Percentiles rank a stretch among this genome's conserved stretches.
Conservation (phyloP, 805 yeast genomes). For the Candida taoyuanica region DNA sequence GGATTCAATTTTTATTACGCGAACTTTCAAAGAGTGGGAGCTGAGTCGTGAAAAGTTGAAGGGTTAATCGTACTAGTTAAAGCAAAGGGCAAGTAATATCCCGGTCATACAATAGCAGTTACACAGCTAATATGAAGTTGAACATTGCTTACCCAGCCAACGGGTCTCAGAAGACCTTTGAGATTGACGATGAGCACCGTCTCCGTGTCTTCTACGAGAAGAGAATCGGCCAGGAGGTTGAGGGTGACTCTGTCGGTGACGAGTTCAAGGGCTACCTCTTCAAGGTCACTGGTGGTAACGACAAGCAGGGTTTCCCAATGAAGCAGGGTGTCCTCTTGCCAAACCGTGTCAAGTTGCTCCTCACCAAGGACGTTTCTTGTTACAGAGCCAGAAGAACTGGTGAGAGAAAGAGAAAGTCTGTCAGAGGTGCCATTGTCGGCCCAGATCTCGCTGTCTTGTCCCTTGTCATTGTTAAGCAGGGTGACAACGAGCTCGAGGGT, state of each 20-base stretch:
- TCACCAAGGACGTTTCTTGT: constrained; percentile 93
- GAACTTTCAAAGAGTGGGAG: background rate
- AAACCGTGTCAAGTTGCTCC: constrained; percentile 96
- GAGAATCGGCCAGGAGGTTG: constrained; percentile 99
- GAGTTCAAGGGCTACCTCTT: constrained; percentile 98
- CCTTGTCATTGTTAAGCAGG: constrained; percentile 92
- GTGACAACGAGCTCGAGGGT: constrained; percentile 94
- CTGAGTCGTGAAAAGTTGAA: background rate
- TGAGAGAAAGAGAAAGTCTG: constrained; percentile 99
- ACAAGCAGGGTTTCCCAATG: constrained; percentile 99
- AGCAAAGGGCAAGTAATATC: no score
- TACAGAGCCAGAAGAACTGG: constrained; percentile 99
- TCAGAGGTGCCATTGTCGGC: constrained; percentile 98
- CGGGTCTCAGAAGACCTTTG: constrained; percentile 98
- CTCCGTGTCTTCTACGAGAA: constrained; percentile 97
- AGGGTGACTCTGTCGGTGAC: constrained; percentile 96
- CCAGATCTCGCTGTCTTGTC: constrained; percentile 95
- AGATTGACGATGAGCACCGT: constrained; percentile 98
- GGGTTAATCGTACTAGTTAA: no score
- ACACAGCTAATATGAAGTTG: constrained; percentile 57
- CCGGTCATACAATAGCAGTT: no score
- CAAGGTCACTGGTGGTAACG: constrained; percentile 99
- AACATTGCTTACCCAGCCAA: constrained; percentile 99
- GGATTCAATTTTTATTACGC: background rate
- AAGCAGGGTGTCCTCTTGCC: constrained; percentile 99